A percentile compares a stretch with the other conserved stretches of the same genome.
phyloP scores from a whole-genome alignment of 441 rosid genomes.

The Breynia disticha region DNA sequence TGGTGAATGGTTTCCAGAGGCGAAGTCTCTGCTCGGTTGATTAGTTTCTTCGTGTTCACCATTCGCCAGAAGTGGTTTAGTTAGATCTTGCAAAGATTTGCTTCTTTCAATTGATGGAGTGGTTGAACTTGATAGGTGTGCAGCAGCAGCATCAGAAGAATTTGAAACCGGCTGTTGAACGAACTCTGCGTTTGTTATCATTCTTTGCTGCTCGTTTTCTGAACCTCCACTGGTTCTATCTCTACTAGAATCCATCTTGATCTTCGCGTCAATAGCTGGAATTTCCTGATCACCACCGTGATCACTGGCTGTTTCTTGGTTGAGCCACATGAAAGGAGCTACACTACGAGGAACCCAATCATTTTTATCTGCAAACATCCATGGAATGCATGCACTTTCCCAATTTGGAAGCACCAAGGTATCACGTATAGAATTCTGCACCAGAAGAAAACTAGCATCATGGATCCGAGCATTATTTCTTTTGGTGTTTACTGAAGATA shows the following conservation, averaged over 20 bases:
- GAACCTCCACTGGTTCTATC: slow-evolving; percentile 20
- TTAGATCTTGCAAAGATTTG: slow-evolving; percentile 41
- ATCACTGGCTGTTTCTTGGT: slow-evolving; percentile 51
- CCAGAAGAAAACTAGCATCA: slow-evolving; percentile 15
- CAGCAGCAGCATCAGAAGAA: slow-evolving; percentile 15
- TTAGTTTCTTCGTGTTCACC: slow-evolving; percentile 27
- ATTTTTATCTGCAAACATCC: slow-evolving; percentile 83
- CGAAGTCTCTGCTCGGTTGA: slow-evolving; percentile 16
- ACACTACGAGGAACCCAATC: slow-evolving; percentile 71
- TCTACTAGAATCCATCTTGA: slow-evolving; percentile 22
- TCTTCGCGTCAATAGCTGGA: slow-evolving; percentile 35
- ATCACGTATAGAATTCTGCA: slow-evolving; percentile 62
- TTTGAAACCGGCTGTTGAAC: slow-evolving; percentile 16
- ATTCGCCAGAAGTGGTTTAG: slow-evolving; percentile 37
- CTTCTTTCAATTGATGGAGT: slow-evolving; percentile 21
- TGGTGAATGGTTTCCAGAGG: slow-evolving; percentile 22
- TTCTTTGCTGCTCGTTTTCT: slow-evolving; percentile 25
- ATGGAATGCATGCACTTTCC: slow-evolving; percentile 62
- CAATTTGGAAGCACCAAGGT: slow-evolving; percentile 91
- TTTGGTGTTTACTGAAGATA: no score
- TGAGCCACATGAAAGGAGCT: slow-evolving; percentile 86
- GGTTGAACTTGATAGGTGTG: slow-evolving; percentile 18
- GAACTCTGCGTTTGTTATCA: slow-evolving; percentile 18
- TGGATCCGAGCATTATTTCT: neutral
- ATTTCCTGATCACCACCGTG: slow-evolving; percentile 16